Percentiles rank a stretch among this genome's conserved stretches.
Evolutionary conservation across 1,284 basidiomycete genomes (phyloP).

Genomic region (Mycena citricolor): DNA sequence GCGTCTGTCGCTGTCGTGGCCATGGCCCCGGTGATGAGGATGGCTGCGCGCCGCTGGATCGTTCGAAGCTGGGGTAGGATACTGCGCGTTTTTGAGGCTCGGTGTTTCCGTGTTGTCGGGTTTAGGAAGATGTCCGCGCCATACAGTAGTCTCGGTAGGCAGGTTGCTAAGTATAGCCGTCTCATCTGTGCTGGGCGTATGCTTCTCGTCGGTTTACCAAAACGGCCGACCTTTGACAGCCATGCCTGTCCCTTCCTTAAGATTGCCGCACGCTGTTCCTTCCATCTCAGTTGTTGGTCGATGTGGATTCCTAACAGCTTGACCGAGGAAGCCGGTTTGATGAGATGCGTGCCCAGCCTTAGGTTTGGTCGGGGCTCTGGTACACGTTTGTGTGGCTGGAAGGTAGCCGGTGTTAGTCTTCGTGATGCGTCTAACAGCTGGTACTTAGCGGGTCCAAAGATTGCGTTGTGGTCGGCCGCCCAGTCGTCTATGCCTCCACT

Average conservation of each 20-base stretch:
- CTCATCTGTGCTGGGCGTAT: constrained; percentile 19
- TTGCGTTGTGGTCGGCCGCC: constrained; percentile 5
- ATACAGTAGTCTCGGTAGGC: constrained; percentile 35
- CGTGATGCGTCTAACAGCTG: constrained; percentile 1
- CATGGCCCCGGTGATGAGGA: constrained; percentile 30
- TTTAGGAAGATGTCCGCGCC: constrained; percentile 34
- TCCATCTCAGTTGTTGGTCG: neutral
- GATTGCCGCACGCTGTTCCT: constrained; percentile 1
- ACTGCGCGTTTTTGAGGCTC: neutral
- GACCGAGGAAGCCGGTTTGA: neutral
- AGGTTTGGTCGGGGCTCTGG: constrained; percentile 1
- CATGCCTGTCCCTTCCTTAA: constrained; percentile 9
- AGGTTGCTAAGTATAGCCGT: constrained; percentile 31
- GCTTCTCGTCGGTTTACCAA: constrained; percentile 27
- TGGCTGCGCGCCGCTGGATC: constrained; percentile 34
- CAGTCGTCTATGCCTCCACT: neutral
- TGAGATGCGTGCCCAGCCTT: neutral
- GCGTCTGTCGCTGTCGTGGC: constrained; percentile 32
- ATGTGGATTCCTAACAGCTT: constrained; percentile 8
- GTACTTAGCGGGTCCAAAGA: constrained; percentile 13
- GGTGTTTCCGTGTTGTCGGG: constrained; percentile 1
- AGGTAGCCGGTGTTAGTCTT: too few relatives aligned
- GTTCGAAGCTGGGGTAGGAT: constrained; percentile 21
- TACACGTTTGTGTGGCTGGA: neutral
- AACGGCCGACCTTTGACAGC: constrained; percentile 19